Evolutionary conservation across 495 filamentous ascomycete species (phyloP).

Genomic region (Venustampulla echinocandica): DNA sequence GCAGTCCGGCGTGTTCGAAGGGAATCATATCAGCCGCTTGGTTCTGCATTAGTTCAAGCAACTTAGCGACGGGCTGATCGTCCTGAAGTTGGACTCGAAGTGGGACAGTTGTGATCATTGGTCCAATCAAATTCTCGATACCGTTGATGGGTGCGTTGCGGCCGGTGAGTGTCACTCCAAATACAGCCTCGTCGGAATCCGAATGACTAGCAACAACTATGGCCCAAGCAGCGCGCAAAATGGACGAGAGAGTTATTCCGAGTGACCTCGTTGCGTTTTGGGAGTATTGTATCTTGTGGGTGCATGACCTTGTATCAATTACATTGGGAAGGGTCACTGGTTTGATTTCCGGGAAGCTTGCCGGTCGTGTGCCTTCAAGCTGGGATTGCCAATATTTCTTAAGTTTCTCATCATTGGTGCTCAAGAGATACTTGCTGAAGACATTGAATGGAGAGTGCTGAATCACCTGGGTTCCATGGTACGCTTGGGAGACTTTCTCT

Average conservation of each 20-base stretch:
- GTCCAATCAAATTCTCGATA: constrained; percentile 5
- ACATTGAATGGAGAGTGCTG: no score
- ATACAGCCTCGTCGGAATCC: constrained; percentile 36
- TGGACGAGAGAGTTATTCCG: no score
- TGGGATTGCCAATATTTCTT: no score
- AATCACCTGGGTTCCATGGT: no score
- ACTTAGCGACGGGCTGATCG: constrained; percentile 45
- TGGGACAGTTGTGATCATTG: constrained; percentile 6
- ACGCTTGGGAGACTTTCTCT: background rate
- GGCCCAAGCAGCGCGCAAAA: background rate
- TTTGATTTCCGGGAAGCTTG: no score
- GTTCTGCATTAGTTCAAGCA: constrained; percentile 45
- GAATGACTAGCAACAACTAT: constrained; percentile 44
- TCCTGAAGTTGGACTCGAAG: constrained; percentile 29
- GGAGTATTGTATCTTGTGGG: no score
- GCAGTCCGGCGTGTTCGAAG: constrained; percentile 61
- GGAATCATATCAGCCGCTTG: constrained; percentile 43
- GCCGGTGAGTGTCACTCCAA: constrained; percentile 19
- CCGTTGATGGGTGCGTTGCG: constrained; percentile 4
- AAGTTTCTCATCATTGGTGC: no score
- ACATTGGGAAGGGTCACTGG: no score
- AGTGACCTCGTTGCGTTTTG: no score
- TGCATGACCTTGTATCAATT: no score
- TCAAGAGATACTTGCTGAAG: no score
- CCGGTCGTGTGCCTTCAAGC: no score